A percentile compares a stretch with the other conserved stretches of the same genome.
Evolutionary conservation across 768 basidiomycete species (phyloP).

Genomic region (Suillus occidentalis): DNA sequence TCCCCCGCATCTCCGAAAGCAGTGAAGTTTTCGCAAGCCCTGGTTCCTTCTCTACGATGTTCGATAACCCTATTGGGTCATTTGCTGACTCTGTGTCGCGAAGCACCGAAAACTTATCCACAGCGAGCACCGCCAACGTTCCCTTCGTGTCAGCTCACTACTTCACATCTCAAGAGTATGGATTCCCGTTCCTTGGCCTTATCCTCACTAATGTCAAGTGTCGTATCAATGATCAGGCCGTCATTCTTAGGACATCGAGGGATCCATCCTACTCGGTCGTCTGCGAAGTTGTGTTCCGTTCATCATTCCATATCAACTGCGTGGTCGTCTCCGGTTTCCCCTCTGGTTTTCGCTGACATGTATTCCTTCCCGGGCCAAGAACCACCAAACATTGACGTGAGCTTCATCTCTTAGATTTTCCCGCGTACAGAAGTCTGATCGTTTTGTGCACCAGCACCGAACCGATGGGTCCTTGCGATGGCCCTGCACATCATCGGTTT

Average conservation of each 20-base stretch:
- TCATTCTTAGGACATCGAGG: constrained; percentile 16
- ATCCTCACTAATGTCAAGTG: constrained; percentile 9
- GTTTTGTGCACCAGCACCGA: constrained; percentile 45
- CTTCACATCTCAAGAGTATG: constrained; percentile 10
- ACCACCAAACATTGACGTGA: not conserved
- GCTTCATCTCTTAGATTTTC: constrained; percentile 4
- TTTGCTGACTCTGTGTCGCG: constrained; percentile 10
- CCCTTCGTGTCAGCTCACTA: constrained; percentile 4
- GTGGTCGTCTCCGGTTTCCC: constrained; percentile 8
- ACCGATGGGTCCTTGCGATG: constrained; percentile 74
- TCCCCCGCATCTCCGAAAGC: constrained; percentile 8
- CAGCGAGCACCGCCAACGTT: constrained; percentile 12
- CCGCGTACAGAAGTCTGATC: not conserved
- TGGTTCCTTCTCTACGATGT: constrained; percentile 20
- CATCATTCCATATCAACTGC: constrained; percentile 6
- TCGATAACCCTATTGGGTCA: constrained; percentile 26
- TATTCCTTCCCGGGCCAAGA: not conserved
- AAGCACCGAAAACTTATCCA: constrained; percentile 8
- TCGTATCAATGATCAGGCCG: constrained; percentile 11
- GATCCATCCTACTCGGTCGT: constrained; percentile 19
- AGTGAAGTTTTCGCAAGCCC: constrained; percentile 5
- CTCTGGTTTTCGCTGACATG: constrained; percentile 4
- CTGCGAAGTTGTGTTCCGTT: constrained; percentile 12
- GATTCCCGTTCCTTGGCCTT: constrained; percentile 17
- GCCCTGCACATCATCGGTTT: constrained; percentile 77